Base-by-base conservation (phyloP, 1,284 basidiomycete species). In the Spongispora temasekensis region DNA sequence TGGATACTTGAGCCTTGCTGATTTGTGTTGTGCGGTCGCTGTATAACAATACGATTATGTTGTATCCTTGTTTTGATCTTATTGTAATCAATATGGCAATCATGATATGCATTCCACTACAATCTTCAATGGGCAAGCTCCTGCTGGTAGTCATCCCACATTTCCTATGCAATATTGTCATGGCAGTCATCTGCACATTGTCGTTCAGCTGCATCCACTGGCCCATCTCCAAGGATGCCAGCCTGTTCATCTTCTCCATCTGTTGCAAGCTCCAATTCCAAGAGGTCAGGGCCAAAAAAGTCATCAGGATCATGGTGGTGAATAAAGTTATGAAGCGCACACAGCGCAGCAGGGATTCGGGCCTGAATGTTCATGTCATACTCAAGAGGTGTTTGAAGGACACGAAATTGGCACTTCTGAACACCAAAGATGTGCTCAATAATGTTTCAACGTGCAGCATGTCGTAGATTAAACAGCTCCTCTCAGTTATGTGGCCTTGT, bases 381-480 rank as follows among this genome's bases (percentile, higher is more conserved):
- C 15, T 77, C 58, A 0, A 66, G 67, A 5, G 71, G 53, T 1
- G 61, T 9, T 0, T 55, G 58, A 6, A 79, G 65, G 25, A 80
- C 64, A 0, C 23, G 28, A 42, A 67, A 81, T n/a, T 67, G 59
- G 2, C 56, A 44, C 61, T 83, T 81, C 27, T 78, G 8, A 9
- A 80, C 68, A 19, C 79, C 77, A 75, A 83, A 82, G 2, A 78
- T 75, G 0, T 66, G 69, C 60, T 82, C 76, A 59, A 81, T 67
- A 10, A 79, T 71, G 66, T 81, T 80, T 1, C 71, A 61, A 17
- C 68, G 65, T n/a, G 56, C 59, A 10, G 78, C 72, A 70, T 82
- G 78, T 0, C 65, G 60, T 0, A 81, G 66, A 59, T 80, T 81
- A 65, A 75, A 82, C 0, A 82, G 65, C 58, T 81, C 77, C 58